Conservation (phyloP, 164 flowering plant species). For the Saururus chinensis region DNA sequence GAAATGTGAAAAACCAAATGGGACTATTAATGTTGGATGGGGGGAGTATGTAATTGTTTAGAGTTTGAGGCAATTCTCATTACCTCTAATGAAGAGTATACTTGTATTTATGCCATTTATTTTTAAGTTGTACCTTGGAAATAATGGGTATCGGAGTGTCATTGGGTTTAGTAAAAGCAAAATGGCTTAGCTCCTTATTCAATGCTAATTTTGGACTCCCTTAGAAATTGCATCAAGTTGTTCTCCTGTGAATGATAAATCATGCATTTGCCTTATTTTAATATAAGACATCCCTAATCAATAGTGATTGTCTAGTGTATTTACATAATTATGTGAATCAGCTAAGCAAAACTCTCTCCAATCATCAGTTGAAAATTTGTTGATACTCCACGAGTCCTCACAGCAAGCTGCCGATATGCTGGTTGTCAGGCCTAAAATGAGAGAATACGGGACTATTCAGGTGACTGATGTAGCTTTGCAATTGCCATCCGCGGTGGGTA, state of each 20-base stretch:
- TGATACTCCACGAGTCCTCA: constrained; percentile 35
- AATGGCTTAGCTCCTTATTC: too few relatives aligned
- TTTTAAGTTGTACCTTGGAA: too few relatives aligned
- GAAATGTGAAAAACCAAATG: too few relatives aligned
- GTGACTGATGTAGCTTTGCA: constrained; percentile 3
- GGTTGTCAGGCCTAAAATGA: constrained; percentile 18
- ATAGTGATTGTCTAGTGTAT: constrained; percentile 18
- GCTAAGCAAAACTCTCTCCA: constrained; percentile 26
- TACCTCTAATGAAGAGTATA: too few relatives aligned
- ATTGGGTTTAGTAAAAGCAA: too few relatives aligned
- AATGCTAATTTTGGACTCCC: background rate
- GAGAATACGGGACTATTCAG: constrained; percentile 7
- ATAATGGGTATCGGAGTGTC: too few relatives aligned
- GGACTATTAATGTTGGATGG: too few relatives aligned
- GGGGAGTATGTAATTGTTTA: too few relatives aligned
- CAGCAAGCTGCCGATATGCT: constrained; percentile 20
- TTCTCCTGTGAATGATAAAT: background rate
- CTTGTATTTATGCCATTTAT: too few relatives aligned
- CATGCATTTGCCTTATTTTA: background rate
- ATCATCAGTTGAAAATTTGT: constrained; percentile 27
- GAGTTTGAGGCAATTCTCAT: too few relatives aligned
- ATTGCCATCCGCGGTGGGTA: constrained; percentile 10
- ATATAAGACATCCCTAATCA: background rate
- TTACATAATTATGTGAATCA: constrained; percentile 39
- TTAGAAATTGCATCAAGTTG: too few relatives aligned